These are phyloP conservation scores for Mucor saturninus DNA, from an alignment of 371 early-diverging fungal species.

Conservation along the genomic window DNA sequence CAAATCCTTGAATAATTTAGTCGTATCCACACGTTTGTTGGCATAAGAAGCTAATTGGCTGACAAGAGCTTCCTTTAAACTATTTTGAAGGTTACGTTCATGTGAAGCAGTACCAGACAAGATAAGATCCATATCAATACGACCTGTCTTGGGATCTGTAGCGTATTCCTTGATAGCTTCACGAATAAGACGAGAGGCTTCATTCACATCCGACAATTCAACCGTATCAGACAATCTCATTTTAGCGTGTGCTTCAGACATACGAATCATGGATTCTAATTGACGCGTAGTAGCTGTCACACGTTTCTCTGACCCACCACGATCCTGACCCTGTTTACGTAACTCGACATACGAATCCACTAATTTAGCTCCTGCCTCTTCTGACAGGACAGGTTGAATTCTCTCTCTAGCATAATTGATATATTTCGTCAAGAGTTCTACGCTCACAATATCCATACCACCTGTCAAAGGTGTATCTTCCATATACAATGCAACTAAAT, in stretches of 20 bases:
- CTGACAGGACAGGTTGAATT: slow-evolving; percentile 83
- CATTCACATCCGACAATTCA: slow-evolving; percentile 79
- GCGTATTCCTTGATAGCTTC: slow-evolving; percentile 96
- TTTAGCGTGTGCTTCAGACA: slow-evolving; percentile 98
- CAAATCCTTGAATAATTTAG: slow-evolving; percentile 47
- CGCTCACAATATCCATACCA: slow-evolving; percentile 69
- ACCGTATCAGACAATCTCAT: slow-evolving; percentile 84
- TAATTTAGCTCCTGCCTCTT: slow-evolving; percentile 80
- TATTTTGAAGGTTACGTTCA: slow-evolving; percentile 58
- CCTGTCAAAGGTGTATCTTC: slow-evolving; percentile 66
- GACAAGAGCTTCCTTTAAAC: slow-evolving; percentile 50
- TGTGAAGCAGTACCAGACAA: slow-evolving; percentile 82
- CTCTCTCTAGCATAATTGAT: slow-evolving; percentile 88
- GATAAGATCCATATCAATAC: slow-evolving; percentile 97
- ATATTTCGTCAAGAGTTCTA: slow-evolving; percentile 86
- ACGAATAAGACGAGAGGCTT: slow-evolving; percentile 87
- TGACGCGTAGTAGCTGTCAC: slow-evolving; percentile 99
- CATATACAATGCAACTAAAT: slow-evolving; percentile 86
- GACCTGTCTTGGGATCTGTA: slow-evolving; percentile 97
- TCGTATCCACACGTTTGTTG: slow-evolving; percentile 42
- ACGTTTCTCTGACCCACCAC: slow-evolving; percentile 67
- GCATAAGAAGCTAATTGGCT: slow-evolving; percentile 44
- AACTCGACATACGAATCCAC: slow-evolving; percentile 89
- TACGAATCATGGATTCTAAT: slow-evolving; percentile 98
- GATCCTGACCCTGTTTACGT: slow-evolving; percentile 79